phyloP scores from a whole-genome alignment of 1,139 yeast genomes.

The Sporopachydermia cereana region DNA sequence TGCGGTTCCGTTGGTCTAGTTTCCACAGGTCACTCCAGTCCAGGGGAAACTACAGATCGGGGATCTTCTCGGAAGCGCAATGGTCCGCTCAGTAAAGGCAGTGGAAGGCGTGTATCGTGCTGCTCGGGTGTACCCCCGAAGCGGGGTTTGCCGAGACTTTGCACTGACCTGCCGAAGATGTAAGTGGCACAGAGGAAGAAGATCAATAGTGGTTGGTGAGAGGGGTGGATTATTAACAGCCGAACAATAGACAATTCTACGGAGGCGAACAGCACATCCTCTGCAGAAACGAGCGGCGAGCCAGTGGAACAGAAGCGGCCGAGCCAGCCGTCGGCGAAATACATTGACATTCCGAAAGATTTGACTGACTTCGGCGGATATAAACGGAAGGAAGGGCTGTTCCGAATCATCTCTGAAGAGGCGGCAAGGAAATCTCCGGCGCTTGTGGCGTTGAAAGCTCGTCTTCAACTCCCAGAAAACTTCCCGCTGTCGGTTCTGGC shows the following conservation, averaged over 20 bases:
- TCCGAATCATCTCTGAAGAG: constrained; percentile 27
- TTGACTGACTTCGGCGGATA: constrained; percentile 20
- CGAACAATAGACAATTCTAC: background rate
- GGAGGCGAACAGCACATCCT: too few relatives aligned
- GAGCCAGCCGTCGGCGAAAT: background rate
- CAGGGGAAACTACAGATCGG: too few relatives aligned
- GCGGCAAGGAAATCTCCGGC: constrained; percentile 51
- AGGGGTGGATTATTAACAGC: too few relatives aligned
- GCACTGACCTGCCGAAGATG: background rate
- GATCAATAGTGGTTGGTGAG: too few relatives aligned
- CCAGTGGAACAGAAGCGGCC: too few relatives aligned
- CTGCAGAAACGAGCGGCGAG: too few relatives aligned
- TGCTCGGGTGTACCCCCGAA: background rate
- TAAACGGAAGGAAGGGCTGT: constrained; percentile 12
- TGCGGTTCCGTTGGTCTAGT: too few relatives aligned
- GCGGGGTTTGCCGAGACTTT: background rate
- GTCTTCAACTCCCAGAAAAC: constrained; percentile 46
- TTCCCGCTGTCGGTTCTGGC: constrained; percentile 63
- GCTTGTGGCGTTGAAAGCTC: constrained; percentile 66
- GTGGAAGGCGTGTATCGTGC: background rate
- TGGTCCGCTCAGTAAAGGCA: background rate
- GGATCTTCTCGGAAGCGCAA: too few relatives aligned
- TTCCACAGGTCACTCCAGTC: background rate
- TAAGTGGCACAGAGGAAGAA: too few relatives aligned
- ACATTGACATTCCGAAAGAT: constrained; percentile 12